phyloP scores from a whole-genome alignment of 1,284 basidiomycete genomes.

The Phellopilus nigrolimitatus region DNA sequence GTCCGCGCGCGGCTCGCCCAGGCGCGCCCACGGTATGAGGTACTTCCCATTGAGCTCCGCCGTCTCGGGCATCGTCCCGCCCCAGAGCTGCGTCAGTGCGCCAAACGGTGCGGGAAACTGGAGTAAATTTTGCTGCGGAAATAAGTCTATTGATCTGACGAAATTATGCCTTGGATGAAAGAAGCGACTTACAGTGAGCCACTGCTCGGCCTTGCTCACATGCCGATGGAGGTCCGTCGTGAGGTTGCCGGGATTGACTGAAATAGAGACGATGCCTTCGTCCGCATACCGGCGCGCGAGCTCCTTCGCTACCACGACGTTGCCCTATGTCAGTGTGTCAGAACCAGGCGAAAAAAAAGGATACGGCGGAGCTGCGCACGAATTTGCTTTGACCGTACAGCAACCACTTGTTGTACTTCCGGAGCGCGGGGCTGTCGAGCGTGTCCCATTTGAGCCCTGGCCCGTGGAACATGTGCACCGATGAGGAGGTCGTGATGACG shows the following conservation, averaged over 20 bases:
- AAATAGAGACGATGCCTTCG: constrained; percentile 28
- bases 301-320: constrained; percentile 29
- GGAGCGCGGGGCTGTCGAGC: constrained; percentile 34
- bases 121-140: constrained; percentile 19
- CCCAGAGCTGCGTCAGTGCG: constrained; percentile 25
- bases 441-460: constrained; percentile 32
- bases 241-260: constrained; percentile 31
- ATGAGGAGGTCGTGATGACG: constrained; percentile 41
- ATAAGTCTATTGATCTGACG: constrained; percentile 11
- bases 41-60: constrained; percentile 22
- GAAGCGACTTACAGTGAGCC: constrained; percentile 13
- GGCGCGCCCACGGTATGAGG: too few relatives aligned
- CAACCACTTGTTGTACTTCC: constrained; percentile 19
- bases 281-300: constrained; percentile 27
- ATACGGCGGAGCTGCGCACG: constrained; percentile 28
- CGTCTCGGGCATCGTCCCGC: constrained; percentile 22
- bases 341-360: not conserved
- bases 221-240: constrained; percentile 42
- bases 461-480: constrained; percentile 24
- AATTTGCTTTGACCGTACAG: constrained; percentile 46
- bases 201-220: constrained; percentile 17
- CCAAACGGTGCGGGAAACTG: constrained; percentile 20
- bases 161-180: not conserved
- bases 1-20: too few relatives aligned
- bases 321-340: constrained; percentile 19